Conservation (phyloP, 371 early-diverging fungal species). For the Mortierella sp. region DNA sequence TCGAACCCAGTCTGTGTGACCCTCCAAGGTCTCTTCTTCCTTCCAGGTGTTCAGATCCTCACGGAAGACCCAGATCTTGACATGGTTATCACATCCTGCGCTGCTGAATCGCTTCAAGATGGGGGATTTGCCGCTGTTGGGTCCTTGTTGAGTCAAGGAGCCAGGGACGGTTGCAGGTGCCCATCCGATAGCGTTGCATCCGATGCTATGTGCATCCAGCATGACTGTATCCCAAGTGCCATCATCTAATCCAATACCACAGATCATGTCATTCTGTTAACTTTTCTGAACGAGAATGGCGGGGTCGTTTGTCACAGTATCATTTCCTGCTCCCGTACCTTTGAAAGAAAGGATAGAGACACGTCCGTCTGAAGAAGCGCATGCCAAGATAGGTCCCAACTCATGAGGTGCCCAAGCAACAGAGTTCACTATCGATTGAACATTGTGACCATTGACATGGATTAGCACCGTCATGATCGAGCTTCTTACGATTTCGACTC, state of each 20-base stretch:
- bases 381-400: slow-evolving; percentile 90
- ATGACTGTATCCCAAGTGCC: slow-evolving; percentile 81
- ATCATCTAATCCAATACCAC: slow-evolving; percentile 75
- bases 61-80: slow-evolving; percentile 93
- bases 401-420: slow-evolving; percentile 98
- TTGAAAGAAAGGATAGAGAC: slow-evolving; percentile 91
- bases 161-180: slow-evolving; percentile 91
- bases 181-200: slow-evolving; percentile 95
- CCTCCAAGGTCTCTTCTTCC: slow-evolving; percentile 85
- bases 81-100: slow-evolving; percentile 95
- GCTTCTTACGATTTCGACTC: too few relatives aligned
- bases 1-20: slow-evolving; percentile 98
- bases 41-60: slow-evolving; percentile 82
- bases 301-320: too few relatives aligned
- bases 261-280: too few relatives aligned
- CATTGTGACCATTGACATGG: too few relatives aligned
- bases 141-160: slow-evolving; percentile 72
- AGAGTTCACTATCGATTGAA: slow-evolving; percentile 85
- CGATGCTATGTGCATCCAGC: slow-evolving; percentile 92
- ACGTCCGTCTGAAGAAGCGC: slow-evolving; percentile 97
- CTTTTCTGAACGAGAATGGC: too few relatives aligned
- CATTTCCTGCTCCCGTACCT: slow-evolving; percentile 60
- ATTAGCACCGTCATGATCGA: too few relatives aligned
- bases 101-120: slow-evolving; percentile 87
- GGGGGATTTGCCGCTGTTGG: slow-evolving; percentile 68